Percentiles rank a stretch among this genome's conserved stretches.
Conservation (phyloP, 176 grass and related monocot genomes). For the Paspalum notatum region DNA sequence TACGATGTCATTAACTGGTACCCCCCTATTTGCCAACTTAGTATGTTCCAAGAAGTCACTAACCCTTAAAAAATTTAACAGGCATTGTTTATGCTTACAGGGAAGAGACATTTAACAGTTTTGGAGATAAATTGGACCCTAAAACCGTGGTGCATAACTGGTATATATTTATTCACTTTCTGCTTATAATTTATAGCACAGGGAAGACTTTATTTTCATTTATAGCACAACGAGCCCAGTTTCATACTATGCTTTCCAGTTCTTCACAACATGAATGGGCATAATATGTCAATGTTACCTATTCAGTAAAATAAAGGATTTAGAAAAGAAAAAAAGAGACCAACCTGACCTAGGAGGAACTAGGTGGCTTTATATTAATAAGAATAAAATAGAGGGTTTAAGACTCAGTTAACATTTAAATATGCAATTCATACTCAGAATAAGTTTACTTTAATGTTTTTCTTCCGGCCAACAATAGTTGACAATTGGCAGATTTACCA, state of each 20-base stretch:
- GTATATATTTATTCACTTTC: conserved; percentile 50
- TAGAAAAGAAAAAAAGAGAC: background rate
- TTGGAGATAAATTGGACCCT: conserved; percentile 72
- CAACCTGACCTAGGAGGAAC: background rate
- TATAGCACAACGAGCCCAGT: background rate
- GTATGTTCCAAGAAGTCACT: conserved; percentile 18
- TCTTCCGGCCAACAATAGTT: conserved; percentile 34
- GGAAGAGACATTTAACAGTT: conserved; percentile 89
- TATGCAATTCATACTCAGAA: conserved; percentile 8
- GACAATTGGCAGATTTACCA: background rate
- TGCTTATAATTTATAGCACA: conserved; percentile 1
- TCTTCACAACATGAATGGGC: conserved; percentile 3
- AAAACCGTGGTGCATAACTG: conserved; percentile 91
- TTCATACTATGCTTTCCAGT: conserved; percentile 6
- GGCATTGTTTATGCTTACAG: conserved; percentile 36
- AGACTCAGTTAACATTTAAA: conserved; percentile 21
- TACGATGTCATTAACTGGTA: conserved; percentile 92
- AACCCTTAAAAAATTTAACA: conserved; percentile 40
- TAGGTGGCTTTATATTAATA: background rate
- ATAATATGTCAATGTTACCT: background rate
- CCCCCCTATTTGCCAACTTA: conserved; percentile 16
- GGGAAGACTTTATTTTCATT: conserved; percentile 8
- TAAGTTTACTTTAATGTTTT: conserved; percentile 2
- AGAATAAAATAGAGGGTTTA: background rate
- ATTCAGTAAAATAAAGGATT: conserved; percentile 10